Percentiles rank a stretch among this genome's conserved stretches.
These are phyloP conservation scores for Hypoxylon rubiginosum DNA, from an alignment of 2,329 filamentous ascomycete genomes.

Conservation along the genomic window DNA sequence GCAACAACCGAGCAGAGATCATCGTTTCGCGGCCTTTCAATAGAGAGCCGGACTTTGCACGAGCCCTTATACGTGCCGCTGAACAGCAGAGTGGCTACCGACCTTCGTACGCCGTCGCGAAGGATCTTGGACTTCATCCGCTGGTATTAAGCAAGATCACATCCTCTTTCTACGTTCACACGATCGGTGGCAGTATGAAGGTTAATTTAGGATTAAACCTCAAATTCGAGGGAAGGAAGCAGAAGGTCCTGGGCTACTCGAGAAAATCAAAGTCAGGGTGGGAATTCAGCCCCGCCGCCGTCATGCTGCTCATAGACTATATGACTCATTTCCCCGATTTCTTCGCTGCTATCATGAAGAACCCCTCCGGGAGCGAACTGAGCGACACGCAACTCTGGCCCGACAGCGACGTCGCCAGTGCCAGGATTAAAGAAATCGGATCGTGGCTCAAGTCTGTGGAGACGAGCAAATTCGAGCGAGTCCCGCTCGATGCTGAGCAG, in stretches of 20 bases:
- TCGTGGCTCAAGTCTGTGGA: constrained; percentile 94
- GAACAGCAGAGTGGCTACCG: constrained; percentile 81
- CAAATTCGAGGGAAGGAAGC: constrained; percentile 95
- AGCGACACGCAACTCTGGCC: constrained; percentile 89
- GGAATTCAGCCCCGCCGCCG: constrained; percentile 92
- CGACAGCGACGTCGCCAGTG: constrained; percentile 75
- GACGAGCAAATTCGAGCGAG: constrained; percentile 91
- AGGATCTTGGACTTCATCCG: constrained; percentile 83
- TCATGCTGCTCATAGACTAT: constrained; percentile 85
- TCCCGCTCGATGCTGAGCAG: constrained; percentile 97
- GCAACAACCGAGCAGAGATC: constrained; percentile 80
- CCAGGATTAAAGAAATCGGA: constrained; percentile 92
- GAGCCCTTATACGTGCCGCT: constrained; percentile 76
- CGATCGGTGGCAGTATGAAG: constrained; percentile 78
- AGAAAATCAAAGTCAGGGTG: constrained; percentile 88
- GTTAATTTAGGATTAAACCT: constrained; percentile 94
- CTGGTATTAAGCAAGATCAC: constrained; percentile 95
- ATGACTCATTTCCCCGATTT: constrained; percentile 97
- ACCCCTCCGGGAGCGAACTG: constrained; percentile 87
- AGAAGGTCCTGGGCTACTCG: constrained; percentile 96
- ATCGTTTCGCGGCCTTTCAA: constrained; percentile 79
- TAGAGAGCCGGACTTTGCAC: constrained; percentile 86
- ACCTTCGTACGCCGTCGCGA: constrained; percentile 90
- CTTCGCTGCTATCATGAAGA: constrained; percentile 86
- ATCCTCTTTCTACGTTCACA: constrained; percentile 87